These are phyloP conservation scores for Solanum chmielewskii DNA, from an alignment of 257 asterid genomes.

Conservation along the genomic window DNA sequence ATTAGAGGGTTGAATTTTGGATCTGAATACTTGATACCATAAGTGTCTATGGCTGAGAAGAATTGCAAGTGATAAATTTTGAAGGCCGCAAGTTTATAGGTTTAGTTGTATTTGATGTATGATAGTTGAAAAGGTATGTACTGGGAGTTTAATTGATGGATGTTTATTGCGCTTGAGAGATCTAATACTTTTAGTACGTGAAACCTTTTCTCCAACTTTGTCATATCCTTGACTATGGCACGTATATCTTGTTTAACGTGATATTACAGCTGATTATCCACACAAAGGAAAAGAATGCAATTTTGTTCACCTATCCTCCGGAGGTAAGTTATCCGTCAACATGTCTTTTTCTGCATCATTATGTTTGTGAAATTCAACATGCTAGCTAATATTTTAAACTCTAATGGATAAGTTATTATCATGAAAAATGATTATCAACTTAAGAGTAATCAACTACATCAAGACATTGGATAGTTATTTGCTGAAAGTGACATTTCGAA, in stretches of 20 bases:
- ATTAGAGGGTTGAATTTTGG: not conserved
- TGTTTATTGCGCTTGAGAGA: not conserved
- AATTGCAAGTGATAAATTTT: not conserved
- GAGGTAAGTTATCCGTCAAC: conserved; percentile 40
- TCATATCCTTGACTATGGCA: conserved; percentile 50
- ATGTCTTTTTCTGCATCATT: not conserved
- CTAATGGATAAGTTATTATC: not conserved
- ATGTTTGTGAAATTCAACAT: not conserved
- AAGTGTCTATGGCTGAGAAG: not conserved
- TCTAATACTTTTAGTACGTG: not conserved
- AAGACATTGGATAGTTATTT: not conserved
- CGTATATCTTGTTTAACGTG: conserved; percentile 73
- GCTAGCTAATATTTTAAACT: not conserved
- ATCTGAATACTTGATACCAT: not conserved
- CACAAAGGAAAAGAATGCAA: conserved; percentile 78
- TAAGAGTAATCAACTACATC: not conserved
- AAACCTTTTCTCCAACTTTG: not conserved
- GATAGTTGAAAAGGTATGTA: not conserved
- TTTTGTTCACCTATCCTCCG: conserved; percentile 83
- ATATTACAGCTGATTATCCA: conserved; percentile 53
- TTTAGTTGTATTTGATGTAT: not conserved
- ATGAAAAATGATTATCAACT: not conserved
- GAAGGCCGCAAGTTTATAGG: not conserved
- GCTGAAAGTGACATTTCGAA: not conserved
- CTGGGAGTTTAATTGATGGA: not conserved